Percentiles rank a stretch among this genome's conserved stretches.
Evolutionary conservation across 352 stramenopile species (phyloP).

Genomic region (Ophiocytium majus): DNA sequence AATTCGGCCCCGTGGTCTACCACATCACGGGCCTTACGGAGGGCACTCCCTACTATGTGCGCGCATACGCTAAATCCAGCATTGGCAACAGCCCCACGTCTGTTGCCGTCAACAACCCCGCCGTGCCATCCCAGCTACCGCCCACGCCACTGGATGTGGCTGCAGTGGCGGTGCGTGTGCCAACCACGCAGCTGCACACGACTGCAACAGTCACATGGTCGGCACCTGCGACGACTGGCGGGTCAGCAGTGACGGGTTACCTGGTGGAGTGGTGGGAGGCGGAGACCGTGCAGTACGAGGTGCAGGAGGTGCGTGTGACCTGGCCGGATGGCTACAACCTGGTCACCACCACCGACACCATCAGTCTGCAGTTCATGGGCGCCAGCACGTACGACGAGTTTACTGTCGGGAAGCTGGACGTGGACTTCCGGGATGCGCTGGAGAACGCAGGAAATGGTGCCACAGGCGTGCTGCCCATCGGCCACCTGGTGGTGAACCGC

Average conservation of each 20-base stretch:
- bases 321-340: constrained; percentile 20
- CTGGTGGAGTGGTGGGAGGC: constrained; percentile 74
- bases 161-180: constrained; percentile 20
- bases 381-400: constrained; percentile 41
- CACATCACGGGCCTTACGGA: constrained; percentile 68
- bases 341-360: neutral
- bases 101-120: constrained; percentile 45
- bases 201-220: constrained; percentile 67
- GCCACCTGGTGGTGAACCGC: constrained; percentile 46
- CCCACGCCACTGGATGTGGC: constrained; percentile 28
- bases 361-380: constrained; percentile 53
- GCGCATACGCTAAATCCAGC: constrained; percentile 66
- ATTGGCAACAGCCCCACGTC: constrained; percentile 36
- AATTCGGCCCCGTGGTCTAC: constrained; percentile 67
- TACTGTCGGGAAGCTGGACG: constrained; percentile 38
- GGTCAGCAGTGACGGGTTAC: constrained; percentile 69
- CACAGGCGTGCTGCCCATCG: constrained; percentile 39
- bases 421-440: constrained; percentile 49
- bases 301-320: constrained; percentile 45
- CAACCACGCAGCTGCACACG: constrained; percentile 24
- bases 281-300: constrained; percentile 40
- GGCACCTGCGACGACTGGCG: constrained; percentile 64
- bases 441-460: constrained; percentile 47
- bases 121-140: constrained; percentile 40
- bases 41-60: constrained; percentile 75